phyloP scores from a whole-genome alignment of 805 yeast species.

The Metschnikowia gruessii region DNA sequence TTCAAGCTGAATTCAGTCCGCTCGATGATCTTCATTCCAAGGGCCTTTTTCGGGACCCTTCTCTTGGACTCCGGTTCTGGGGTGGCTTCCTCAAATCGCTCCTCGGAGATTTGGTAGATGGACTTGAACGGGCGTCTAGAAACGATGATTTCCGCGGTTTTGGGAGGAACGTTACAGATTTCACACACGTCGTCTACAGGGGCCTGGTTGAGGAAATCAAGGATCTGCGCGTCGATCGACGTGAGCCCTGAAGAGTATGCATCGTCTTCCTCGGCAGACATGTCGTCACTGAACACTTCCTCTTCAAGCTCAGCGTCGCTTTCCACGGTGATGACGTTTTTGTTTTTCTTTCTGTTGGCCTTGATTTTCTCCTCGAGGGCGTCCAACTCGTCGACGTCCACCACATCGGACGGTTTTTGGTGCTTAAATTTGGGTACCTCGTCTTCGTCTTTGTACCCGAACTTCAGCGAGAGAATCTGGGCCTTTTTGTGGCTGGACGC shows the following conservation, averaged over 20 bases:
- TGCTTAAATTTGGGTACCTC: slow-evolving; percentile 7
- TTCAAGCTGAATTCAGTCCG: slow-evolving; percentile 65
- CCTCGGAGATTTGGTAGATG: slow-evolving; percentile 56
- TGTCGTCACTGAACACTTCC: slow-evolving; percentile 47
- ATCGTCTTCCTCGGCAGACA: slow-evolving; percentile 43
- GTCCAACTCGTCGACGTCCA: slow-evolving; percentile 38
- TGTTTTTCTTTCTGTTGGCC: slow-evolving; percentile 28
- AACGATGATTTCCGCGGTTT: slow-evolving; percentile 62
- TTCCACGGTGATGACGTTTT: background rate
- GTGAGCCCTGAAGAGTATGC: slow-evolving; percentile 36
- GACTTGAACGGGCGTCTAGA: slow-evolving; percentile 65
- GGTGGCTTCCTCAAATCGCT: slow-evolving; percentile 42
- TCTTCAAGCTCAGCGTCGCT: slow-evolving; percentile 47
- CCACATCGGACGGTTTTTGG: slow-evolving; percentile 5
- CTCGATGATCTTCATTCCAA: slow-evolving; percentile 74
- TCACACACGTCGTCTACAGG: slow-evolving; percentile 74
- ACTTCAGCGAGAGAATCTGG: background rate
- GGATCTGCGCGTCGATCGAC: slow-evolving; percentile 60
- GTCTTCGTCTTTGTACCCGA: slow-evolving; percentile 8
- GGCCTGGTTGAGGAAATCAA: slow-evolving; percentile 78
- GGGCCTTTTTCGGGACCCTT: slow-evolving; percentile 41
- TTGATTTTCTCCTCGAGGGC: slow-evolving; percentile 37
- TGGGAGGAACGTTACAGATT: slow-evolving; percentile 67
- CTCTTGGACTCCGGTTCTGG: slow-evolving; percentile 34
- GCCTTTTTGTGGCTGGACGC: background rate